Evolutionary conservation across 768 basidiomycete genomes (phyloP), one percentile per base, ranked within the genome.

Genomic region (Cystobasidium ongulense): DNA sequence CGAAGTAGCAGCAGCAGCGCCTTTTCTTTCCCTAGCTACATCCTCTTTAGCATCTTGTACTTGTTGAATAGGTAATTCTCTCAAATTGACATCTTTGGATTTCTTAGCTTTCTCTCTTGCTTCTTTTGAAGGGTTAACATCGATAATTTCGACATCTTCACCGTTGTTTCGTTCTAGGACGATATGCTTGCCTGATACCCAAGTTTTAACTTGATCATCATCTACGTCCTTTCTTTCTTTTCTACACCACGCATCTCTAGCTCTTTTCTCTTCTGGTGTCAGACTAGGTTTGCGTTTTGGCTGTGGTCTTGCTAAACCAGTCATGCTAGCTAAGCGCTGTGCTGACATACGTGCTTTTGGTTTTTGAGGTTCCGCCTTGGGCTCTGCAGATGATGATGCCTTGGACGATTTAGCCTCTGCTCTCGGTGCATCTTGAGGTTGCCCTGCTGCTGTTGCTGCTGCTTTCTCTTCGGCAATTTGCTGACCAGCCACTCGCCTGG

Each of bases 61-160:
- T 4, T 71, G 33, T 35, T 33, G 27, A 23, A 27, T 25, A 3
- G 50, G 52, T 17, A 59, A 21, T 61, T 57, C 68, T 18, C 54
- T 67, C 33, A 71, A 33, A 36, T 71, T 35, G 68, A 59, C 53
- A 57, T 71, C 68, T 36, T 52, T 35, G 4, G 52, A 35, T 29
- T 71, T 54, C 15, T 54, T 52, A 36, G 68, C 68, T n/a, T 54
- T 31, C 23, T 71, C 68, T n/a, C 68, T 46, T 17, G 68, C 68
- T 27, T 54, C 50, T 17, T 54, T 31, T 1, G 53, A 57, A 2
- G 68, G 68, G 35, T 71, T 52, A n/a, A 54, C 54, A 71, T 71
- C 68, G 25, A 71, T 52, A n/a, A 71, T 43, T 38, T 71, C 68
- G 33, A 71, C 68, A 31, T 71, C 68, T 59, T 71, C 68, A 18